Conservation (phyloP, 768 basidiomycete genomes). For the Mycena maculata region DNA sequence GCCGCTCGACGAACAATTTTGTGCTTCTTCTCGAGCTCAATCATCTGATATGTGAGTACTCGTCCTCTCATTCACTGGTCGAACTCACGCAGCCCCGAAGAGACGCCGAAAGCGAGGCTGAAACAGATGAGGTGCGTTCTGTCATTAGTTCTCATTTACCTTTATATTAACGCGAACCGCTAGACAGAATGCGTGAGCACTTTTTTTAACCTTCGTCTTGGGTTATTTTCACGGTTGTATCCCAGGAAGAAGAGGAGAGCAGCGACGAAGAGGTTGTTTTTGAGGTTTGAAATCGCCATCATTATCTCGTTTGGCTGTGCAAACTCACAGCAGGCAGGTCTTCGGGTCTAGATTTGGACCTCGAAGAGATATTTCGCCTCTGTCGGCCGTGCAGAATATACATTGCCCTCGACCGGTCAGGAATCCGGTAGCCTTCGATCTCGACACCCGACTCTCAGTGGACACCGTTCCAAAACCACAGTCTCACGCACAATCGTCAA, state of each 20-base stretch:
- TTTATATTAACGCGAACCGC: slow-evolving; percentile 4
- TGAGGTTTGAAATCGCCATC: slow-evolving; percentile 10
- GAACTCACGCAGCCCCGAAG: slow-evolving; percentile 11
- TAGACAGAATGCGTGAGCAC: slow-evolving; percentile 6
- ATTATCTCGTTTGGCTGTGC: slow-evolving; percentile 9
- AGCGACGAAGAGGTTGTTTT: slow-evolving; percentile 10
- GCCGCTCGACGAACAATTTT: slow-evolving; percentile 11
- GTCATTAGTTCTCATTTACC: slow-evolving; percentile 4
- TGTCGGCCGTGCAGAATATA: slow-evolving; percentile 14
- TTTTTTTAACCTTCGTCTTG: slow-evolving; percentile 2
- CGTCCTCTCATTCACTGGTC: slow-evolving; percentile 2
- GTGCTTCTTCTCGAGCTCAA: slow-evolving; percentile 6
- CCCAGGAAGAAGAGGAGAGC: slow-evolving; percentile 11
- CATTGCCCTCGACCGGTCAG: slow-evolving; percentile 14
- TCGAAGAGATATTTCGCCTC: slow-evolving; percentile 10
- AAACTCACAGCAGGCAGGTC: slow-evolving; percentile 15
- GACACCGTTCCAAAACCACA: slow-evolving; percentile 10
- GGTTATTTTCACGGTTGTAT: slow-evolving; percentile 13
- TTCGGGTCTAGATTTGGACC: slow-evolving; percentile 10
- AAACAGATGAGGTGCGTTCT: slow-evolving; percentile 9
- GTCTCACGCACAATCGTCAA: slow-evolving; percentile 5
- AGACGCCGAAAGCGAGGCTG: slow-evolving; percentile 12
- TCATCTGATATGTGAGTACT: slow-evolving; percentile 10
- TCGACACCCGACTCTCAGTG: slow-evolving; percentile 8
- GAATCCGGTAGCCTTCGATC: slow-evolving; percentile 13